Evolutionary conservation across 2,329 filamentous ascomycete species (phyloP).

Genomic region (Xylariaceae sp.): DNA sequence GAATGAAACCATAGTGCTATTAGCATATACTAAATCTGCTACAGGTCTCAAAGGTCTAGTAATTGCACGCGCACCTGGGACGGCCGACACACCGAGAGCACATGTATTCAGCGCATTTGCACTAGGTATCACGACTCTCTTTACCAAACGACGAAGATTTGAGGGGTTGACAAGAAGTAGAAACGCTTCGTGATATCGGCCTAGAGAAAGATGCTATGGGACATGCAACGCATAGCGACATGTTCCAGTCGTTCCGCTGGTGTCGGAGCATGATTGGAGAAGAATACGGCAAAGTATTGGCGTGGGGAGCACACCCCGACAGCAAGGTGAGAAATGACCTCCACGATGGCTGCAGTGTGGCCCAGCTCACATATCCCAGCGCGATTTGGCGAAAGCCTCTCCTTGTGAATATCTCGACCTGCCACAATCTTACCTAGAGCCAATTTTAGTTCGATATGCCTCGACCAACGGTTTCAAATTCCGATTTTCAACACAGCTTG

Average conservation of each 20-base stretch:
- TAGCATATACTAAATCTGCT: background rate
- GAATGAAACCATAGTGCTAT: background rate
- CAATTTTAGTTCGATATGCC: slow-evolving; percentile 39
- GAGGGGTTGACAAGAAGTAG: slow-evolving; percentile 26
- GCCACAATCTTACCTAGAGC: slow-evolving; percentile 42
- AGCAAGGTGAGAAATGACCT: slow-evolving; percentile 31
- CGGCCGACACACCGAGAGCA: slow-evolving; percentile 54
- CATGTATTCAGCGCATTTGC: slow-evolving; percentile 60
- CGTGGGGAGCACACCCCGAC: slow-evolving; percentile 47
- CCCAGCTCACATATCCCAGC: slow-evolving; percentile 23
- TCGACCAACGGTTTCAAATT: slow-evolving; percentile 34
- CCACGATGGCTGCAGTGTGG: too few relatives aligned
- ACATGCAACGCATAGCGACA: slow-evolving; percentile 35
- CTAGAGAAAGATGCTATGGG: slow-evolving; percentile 39
- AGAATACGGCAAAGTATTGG: slow-evolving; percentile 47
- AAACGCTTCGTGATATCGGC: slow-evolving; percentile 50
- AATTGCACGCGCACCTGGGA: slow-evolving; percentile 45
- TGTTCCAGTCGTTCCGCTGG: slow-evolving; percentile 51
- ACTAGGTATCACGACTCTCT: slow-evolving; percentile 31
- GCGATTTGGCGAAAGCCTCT: slow-evolving; percentile 39
- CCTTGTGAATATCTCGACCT: slow-evolving; percentile 41
- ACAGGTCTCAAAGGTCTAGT: slow-evolving; percentile 50
- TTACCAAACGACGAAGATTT: background rate
- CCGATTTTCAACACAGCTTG: slow-evolving; percentile 37
- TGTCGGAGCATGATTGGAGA: slow-evolving; percentile 49